Evolutionary conservation across 2,329 filamentous ascomycete species (phyloP).

Genomic region (Penicillium brasilianum): DNA sequence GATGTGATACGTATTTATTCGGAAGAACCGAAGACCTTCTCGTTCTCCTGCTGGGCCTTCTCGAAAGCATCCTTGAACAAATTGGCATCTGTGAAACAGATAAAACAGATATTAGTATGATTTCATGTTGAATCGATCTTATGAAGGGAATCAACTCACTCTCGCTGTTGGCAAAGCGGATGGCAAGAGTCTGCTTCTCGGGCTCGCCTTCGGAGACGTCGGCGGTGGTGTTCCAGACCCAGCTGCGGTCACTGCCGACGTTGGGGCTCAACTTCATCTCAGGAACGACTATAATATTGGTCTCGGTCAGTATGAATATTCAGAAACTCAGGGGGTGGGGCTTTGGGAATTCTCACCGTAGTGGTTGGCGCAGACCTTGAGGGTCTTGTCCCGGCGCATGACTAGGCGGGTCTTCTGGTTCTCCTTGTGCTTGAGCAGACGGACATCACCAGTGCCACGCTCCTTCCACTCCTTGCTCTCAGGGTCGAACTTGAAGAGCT

Average conservation of each 20-base stretch:
- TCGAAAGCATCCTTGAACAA: constrained; percentile 97
- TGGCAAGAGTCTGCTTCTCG: constrained; percentile 93
- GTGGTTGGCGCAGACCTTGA: constrained; percentile 99
- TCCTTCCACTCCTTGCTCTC: constrained; percentile 98
- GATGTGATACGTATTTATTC: constrained; percentile 45
- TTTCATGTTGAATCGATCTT: neutral
- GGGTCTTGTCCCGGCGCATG: constrained; percentile 98
- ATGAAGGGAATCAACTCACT: constrained; percentile 64
- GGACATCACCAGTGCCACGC: constrained; percentile 94
- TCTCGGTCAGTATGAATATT: neutral
- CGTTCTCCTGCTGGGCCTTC: constrained; percentile 96
- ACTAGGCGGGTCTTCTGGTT: constrained; percentile 97
- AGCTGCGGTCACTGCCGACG: constrained; percentile 95
- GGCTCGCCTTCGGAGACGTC: constrained; percentile 98
- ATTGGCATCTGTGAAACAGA: constrained; percentile 74
- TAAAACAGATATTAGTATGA: constrained; percentile 23
- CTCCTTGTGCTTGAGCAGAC: constrained; percentile 97
- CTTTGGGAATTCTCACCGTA: constrained; percentile 71
- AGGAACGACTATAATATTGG: constrained; percentile 72
- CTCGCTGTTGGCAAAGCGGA: constrained; percentile 96
- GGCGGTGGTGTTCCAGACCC: constrained; percentile 98
- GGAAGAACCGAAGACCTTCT: constrained; percentile 70
- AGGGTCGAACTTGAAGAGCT: constrained; percentile 97
- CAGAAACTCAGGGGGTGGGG: neutral
- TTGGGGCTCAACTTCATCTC: constrained; percentile 99